A percentile compares a stretch with the other conserved stretches of the same genome.
phyloP scores from a whole-genome alignment of 495 filamentous ascomycete genomes.

The Trichoderma reesei region DNA sequence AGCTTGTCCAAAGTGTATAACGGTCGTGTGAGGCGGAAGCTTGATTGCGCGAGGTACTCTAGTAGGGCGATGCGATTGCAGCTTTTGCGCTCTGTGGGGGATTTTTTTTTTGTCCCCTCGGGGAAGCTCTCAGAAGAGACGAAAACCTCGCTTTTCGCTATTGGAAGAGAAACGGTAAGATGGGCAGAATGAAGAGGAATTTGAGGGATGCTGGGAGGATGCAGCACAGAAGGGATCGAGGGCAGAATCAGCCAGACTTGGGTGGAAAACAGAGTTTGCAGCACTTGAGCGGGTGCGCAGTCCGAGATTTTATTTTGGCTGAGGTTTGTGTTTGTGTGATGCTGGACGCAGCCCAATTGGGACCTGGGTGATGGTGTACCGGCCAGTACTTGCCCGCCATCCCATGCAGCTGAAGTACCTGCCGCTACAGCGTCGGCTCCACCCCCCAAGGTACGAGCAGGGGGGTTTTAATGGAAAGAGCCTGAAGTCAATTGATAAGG shows the following conservation, averaged over 20 bases:
- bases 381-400: not conserved
- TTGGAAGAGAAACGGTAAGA: too few species aligned
- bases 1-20: not conserved
- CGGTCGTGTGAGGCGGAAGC: not conserved
- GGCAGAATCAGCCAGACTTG: too few species aligned
- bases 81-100: not conserved
- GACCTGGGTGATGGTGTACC: not conserved
- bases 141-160: too few species aligned
- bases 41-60: not conserved
- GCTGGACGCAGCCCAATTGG: constrained; percentile 5
- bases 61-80: not conserved
- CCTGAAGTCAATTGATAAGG: too few species aligned
- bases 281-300: not conserved
- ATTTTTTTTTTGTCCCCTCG: not conserved
- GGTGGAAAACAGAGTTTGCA: not conserved
- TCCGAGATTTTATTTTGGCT: not conserved
- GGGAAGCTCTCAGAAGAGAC: not conserved
- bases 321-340: constrained; percentile 6
- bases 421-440: too few species aligned
- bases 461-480: too few species aligned
- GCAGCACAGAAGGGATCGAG: not conserved
- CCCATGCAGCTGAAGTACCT: not conserved
- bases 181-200: too few species aligned
- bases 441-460: too few species aligned
- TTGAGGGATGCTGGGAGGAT: not conserved